Evolutionary conservation across 371 early-diverging fungal genomes (phyloP).

Genomic region (Rhizopus microsporus): DNA sequence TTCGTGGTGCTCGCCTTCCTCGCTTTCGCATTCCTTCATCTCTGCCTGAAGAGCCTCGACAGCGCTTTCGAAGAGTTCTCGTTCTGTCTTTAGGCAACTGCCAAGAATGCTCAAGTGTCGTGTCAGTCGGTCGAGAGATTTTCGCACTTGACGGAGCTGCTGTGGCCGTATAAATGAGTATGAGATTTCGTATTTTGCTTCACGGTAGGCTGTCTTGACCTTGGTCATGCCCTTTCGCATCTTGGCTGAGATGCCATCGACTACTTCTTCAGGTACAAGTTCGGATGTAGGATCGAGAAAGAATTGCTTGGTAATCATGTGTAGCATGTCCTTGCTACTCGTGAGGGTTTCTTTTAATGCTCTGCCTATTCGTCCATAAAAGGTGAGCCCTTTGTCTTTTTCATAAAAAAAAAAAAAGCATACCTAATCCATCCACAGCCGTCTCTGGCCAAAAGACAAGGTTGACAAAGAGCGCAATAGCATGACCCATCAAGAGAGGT

Average conservation of each 20-base stretch:
- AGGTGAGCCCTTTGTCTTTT: neutral
- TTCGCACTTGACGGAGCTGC: constrained; percentile 37
- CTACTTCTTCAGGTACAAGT: constrained; percentile 29
- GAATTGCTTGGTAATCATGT: constrained; percentile 48
- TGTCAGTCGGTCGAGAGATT: constrained; percentile 40
- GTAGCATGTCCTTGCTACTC: constrained; percentile 45
- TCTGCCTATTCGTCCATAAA: constrained; percentile 26
- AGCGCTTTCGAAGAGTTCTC: constrained; percentile 46
- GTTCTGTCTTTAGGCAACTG: constrained; percentile 45
- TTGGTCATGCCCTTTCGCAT: constrained; percentile 48
- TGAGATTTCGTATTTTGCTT: constrained; percentile 53
- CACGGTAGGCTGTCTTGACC: constrained; percentile 47
- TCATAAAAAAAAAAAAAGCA: neutral
- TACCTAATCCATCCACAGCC: constrained; percentile 50
- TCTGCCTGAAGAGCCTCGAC: constrained; percentile 30
- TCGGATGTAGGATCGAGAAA: constrained; percentile 44
- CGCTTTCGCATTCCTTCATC: constrained; percentile 20
- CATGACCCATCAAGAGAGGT: constrained; percentile 31
- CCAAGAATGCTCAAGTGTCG: constrained; percentile 48
- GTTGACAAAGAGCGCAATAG: constrained; percentile 38
- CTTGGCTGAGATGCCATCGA: constrained; percentile 32
- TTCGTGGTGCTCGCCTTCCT: constrained; percentile 17
- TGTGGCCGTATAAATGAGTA: constrained; percentile 44
- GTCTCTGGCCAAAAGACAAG: constrained; percentile 53
- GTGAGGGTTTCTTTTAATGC: constrained; percentile 43